These are phyloP conservation scores for Pseudopyrenochaeta lycopersici DNA, from an alignment of 2,329 filamentous ascomycete genomes.

Conservation along the genomic window DNA sequence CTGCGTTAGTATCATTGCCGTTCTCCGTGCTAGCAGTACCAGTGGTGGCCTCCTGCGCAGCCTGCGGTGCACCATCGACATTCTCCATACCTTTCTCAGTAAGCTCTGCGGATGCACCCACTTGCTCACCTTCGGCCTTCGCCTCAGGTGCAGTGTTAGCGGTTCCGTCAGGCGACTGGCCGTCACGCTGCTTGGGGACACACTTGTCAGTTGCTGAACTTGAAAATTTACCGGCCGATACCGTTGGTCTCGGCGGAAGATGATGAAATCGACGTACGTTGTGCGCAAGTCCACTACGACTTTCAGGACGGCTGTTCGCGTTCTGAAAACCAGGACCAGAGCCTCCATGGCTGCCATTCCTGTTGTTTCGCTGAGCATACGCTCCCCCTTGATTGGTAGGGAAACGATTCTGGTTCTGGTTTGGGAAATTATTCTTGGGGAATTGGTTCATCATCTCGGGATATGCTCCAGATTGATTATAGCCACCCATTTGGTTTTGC, in stretches of 20 bases:
- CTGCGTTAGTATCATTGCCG: conserved; percentile 23
- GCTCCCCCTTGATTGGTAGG: conserved; percentile 72
- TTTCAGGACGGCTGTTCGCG: conserved; percentile 40
- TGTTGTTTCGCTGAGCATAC: conserved; percentile 50
- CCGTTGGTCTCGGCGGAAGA: conserved; percentile 15
- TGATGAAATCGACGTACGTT: conserved; percentile 47
- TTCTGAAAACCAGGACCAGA: conserved; percentile 39
- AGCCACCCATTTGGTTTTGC: conserved; percentile 61
- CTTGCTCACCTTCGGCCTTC: conserved; percentile 41
- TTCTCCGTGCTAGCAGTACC: conserved; percentile 15
- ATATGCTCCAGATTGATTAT: conserved; percentile 62
- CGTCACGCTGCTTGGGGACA: conserved; percentile 38
- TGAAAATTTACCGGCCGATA: conserved; percentile 12
- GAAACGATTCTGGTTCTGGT: conserved; percentile 78
- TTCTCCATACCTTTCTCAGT: conserved; percentile 43
- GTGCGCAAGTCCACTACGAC: conserved; percentile 37
- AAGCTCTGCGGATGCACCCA: conserved; percentile 28
- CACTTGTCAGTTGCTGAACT: conserved; percentile 36
- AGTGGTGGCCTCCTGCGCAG: conserved; percentile 10
- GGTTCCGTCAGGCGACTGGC: conserved; percentile 38
- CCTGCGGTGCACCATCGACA: conserved; percentile 10
- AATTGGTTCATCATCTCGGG: conserved; percentile 62
- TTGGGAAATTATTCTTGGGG: conserved; percentile 70
- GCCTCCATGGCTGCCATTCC: conserved; percentile 53
- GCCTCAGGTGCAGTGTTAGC: conserved; percentile 42